These are phyloP conservation scores for Cynanchum wilfordii DNA, from an alignment of 257 asterid genomes.

Conservation along the genomic window DNA sequence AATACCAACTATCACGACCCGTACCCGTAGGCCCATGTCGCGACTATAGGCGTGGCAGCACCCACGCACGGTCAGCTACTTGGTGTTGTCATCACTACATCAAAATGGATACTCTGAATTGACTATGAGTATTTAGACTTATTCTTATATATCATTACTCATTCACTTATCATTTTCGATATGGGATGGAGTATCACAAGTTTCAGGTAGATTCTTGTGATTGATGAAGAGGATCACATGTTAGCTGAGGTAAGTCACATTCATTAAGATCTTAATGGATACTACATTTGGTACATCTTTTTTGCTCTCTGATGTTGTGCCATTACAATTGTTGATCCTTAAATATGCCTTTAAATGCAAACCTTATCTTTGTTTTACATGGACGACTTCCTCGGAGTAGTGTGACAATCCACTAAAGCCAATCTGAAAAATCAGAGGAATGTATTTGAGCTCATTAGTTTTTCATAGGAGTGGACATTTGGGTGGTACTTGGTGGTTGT, in stretches of 20 bases:
- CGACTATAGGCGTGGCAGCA: too few species aligned
- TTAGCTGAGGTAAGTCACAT: slow-evolving; percentile 57
- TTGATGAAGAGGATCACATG: slow-evolving; percentile 99
- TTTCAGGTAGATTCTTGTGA: slow-evolving; percentile 77
- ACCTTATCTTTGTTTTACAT: not conserved
- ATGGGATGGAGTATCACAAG: too few species aligned
- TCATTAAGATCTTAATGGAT: not conserved
- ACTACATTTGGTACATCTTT: not conserved
- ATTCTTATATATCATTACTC: too few species aligned
- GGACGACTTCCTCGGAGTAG: not conserved
- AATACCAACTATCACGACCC: too few species aligned
- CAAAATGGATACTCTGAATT: too few species aligned
- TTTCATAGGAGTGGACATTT: too few species aligned
- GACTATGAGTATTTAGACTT: too few species aligned
- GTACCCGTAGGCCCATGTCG: too few species aligned
- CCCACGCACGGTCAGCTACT: too few species aligned
- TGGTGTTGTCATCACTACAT: too few species aligned
- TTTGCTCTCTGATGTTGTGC: not conserved
- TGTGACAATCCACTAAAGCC: not conserved
- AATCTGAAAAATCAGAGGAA: not conserved
- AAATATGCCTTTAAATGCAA: not conserved
- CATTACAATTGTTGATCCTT: not conserved
- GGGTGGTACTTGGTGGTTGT: not conserved
- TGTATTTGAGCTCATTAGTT: not conserved
- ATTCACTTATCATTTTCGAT: too few species aligned